Percentiles rank a stretch among this genome's conserved stretches.
These are phyloP conservation scores for Botrytis cinerea DNA, from an alignment of 2,329 filamentous ascomycete species.

Conservation along the genomic window DNA sequence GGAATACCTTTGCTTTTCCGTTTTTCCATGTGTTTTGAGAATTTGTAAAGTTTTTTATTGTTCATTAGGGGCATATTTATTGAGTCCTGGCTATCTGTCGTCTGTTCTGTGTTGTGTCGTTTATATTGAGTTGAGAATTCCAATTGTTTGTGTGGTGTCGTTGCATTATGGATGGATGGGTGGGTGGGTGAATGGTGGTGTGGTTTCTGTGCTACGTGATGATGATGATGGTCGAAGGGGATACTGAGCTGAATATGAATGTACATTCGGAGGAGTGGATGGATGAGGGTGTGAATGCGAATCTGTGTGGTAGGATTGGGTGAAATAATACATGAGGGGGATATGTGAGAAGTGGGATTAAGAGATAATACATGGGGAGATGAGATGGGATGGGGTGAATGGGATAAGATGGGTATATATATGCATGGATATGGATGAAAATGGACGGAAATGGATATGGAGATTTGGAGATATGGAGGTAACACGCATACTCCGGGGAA, in stretches of 20 bases:
- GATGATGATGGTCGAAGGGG: background rate
- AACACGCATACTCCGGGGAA: background rate
- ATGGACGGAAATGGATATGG: background rate
- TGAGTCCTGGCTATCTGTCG: background rate
- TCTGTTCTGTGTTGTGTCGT: background rate
- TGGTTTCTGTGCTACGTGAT: background rate
- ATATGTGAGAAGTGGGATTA: background rate
- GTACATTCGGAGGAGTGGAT: background rate
- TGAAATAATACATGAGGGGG: background rate
- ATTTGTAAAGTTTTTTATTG: background rate
- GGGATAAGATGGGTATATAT: background rate
- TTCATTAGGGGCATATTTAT: background rate
- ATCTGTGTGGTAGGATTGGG: background rate
- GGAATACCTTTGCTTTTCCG: slow-evolving; percentile 9
- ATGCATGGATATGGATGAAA: background rate
- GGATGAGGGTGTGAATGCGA: background rate
- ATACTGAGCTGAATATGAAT: background rate
- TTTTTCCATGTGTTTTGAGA: background rate
- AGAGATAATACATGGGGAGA: background rate
- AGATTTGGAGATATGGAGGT: background rate
- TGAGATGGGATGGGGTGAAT: background rate
- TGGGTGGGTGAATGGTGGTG: background rate
- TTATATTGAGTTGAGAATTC: background rate
- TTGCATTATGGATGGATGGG: background rate
- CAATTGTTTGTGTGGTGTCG: slow-evolving; percentile 4